Evolutionary conservation across 2,329 filamentous ascomycete genomes (phyloP), one percentile per base, ranked within the genome.

Genomic region (Beauveria asiatica): DNA sequence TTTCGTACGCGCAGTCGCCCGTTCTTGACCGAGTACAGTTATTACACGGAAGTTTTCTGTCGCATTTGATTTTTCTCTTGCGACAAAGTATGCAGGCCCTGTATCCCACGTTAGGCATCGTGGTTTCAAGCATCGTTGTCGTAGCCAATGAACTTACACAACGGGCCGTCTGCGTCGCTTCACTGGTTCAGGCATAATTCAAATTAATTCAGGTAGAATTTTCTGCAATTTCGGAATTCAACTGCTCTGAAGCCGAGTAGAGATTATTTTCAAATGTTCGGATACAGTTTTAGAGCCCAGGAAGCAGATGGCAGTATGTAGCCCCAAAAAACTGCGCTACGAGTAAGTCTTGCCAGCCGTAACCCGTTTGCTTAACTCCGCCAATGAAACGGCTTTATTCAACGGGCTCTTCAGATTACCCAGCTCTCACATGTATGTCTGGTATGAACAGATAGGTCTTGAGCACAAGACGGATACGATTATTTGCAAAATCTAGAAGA

Each of bases 21-120:
- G 62, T 72, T 58, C 68, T 72, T n/a, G 75, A 73, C 8, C 71
- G 70, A 4, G 73, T 60, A 55, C 76, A 78, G 61, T 77, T 77
- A 61, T 67, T 70, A 61, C 76, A 79, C 0, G 76, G 76, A 3
- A 64, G 64, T 25, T 73, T 69, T 37, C 74, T 69, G 59, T 78
- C 72, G 59, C 76, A 79, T n/a, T 72, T 69, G 17, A 78, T 72
- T 62, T 79, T 79, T 54, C 76, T 74, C n/a, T 68, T 70, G 10
- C 76, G 68, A 60, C 76, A 78, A 6, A 75, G 68, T 9, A 70
- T 67, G 60, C 76, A 78, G 1, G 76, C 74, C 6, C 76, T 75
- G 41, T 6, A 4, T 16, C 10, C 17, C 5, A 8, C 2, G 25
- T 51, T 25, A 51, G 56, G 17, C 25, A 57, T 19, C 11, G 9